Evolutionary conservation across 1,284 basidiomycete species (phyloP).

Genomic region (Coniferiporia sulphurascens): DNA sequence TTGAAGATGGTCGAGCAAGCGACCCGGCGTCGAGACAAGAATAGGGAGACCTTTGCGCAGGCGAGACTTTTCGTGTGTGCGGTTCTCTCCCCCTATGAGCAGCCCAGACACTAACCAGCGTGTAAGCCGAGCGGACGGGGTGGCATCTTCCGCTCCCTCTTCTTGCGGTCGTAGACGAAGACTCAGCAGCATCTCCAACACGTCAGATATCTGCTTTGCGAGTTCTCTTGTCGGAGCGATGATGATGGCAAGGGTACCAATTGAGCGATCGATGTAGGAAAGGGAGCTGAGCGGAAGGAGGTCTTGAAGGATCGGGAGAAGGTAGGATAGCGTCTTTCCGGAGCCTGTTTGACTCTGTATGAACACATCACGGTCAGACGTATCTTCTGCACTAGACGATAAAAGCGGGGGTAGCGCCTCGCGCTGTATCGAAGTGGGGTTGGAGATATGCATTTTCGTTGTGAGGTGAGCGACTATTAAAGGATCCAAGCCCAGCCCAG

Average conservation of each 20-base stretch:
- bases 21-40: constrained; percentile 66
- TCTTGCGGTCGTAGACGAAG: constrained; percentile 67
- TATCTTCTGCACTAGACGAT: constrained; percentile 35
- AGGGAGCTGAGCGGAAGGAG: constrained; percentile 83
- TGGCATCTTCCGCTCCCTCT: constrained; percentile 46
- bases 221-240: constrained; percentile 94
- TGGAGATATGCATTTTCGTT: constrained; percentile 76
- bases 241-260: constrained; percentile 92
- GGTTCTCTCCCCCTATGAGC: constrained; percentile 74
- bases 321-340: constrained; percentile 93
- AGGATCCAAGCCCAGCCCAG: constrained; percentile 75
- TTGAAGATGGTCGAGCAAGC: constrained; percentile 72
- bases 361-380: constrained; percentile 72
- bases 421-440: constrained; percentile 91
- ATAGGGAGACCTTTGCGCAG: constrained; percentile 71
- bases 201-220: constrained; percentile 87
- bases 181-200: constrained; percentile 60
- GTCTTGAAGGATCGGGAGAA: constrained; percentile 94
- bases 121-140: constrained; percentile 55
- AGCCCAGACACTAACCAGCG: constrained; percentile 94
- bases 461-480: constrained; percentile 78
- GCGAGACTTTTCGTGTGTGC: constrained; percentile 70
- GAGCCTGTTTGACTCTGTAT: constrained; percentile 98
- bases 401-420: constrained; percentile 76
- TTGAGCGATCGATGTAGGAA: constrained; percentile 82